Conservation (phyloP, 768 basidiomycete species). For the Mycena metata region DNA sequence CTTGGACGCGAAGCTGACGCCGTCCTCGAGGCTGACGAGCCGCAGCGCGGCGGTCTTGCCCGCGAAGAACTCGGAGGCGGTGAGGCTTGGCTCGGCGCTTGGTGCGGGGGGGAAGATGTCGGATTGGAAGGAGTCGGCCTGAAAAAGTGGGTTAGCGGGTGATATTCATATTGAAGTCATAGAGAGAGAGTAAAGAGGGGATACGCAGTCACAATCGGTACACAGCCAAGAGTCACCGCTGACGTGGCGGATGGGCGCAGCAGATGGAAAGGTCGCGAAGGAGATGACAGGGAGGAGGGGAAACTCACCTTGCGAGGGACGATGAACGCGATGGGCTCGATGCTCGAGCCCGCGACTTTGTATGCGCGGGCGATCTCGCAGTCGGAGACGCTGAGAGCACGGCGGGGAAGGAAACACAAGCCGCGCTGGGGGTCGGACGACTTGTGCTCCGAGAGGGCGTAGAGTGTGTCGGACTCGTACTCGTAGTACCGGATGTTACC, state of each 20-base stretch:
- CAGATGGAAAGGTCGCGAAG: neutral
- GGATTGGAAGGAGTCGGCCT: constrained; percentile 96
- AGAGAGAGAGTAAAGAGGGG: constrained; percentile 23
- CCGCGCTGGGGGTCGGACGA: constrained; percentile 95
- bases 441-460: constrained; percentile 86
- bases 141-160: constrained; percentile 24
- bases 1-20: constrained; percentile 53
- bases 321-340: constrained; percentile 96
- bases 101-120: constrained; percentile 97
- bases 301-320: constrained; percentile 88
- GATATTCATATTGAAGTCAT: constrained; percentile 57
- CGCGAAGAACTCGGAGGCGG: constrained; percentile 88
- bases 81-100: constrained; percentile 82
- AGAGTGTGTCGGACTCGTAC: constrained; percentile 88
- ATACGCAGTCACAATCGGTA: too few relatives aligned
- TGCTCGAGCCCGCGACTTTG: constrained; percentile 79
- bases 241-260: neutral
- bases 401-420: constrained; percentile 95
- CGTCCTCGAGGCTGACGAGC: constrained; percentile 84
- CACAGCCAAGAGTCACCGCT: too few relatives aligned
- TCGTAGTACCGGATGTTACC: constrained; percentile 99
- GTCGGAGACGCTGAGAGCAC: constrained; percentile 88
- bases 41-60: constrained; percentile 87
- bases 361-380: constrained; percentile 97
- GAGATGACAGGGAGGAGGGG: too few relatives aligned